Conservation (phyloP, 345 rosid species). For the Stellera chamaejasme region DNA sequence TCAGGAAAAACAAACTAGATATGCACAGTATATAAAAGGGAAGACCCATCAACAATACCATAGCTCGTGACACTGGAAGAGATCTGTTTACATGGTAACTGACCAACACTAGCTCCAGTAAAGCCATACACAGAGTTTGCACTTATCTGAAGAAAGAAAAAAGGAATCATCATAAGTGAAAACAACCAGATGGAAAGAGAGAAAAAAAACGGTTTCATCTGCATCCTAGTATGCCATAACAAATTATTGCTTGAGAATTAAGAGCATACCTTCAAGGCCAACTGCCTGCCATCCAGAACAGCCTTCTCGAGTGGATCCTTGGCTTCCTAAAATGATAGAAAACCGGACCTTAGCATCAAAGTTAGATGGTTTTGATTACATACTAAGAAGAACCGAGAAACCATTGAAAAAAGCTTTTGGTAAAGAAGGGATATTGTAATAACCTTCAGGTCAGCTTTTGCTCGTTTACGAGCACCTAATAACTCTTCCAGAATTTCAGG, state of each 20-base stretch:
- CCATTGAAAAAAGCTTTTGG: constrained; percentile 6
- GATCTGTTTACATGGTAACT: constrained; percentile 90
- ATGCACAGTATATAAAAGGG: neutral
- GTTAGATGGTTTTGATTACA: neutral
- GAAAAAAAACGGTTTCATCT: neutral
- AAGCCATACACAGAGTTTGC: constrained; percentile 98
- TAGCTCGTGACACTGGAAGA: constrained; percentile 99
- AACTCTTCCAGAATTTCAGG: constrained; percentile 99
- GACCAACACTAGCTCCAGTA: constrained; percentile 93
- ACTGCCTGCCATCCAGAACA: constrained; percentile 93
- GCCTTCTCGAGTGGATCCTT: constrained; percentile 96
- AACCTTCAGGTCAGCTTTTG: constrained; percentile 94
- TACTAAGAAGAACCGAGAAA: neutral
- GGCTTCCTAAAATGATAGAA: constrained; percentile 50
- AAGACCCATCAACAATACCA: constrained; percentile 34
- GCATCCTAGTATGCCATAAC: neutral
- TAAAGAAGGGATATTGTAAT: constrained; percentile 10
- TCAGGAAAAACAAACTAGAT: constrained; percentile 5
- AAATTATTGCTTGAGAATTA: constrained; percentile 11
- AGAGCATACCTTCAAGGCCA: constrained; percentile 74
- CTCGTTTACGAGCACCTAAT: constrained; percentile 85
- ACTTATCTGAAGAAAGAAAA: constrained; percentile 50
- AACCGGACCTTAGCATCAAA: neutral
- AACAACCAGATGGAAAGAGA: neutral
- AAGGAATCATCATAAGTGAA: constrained; percentile 8